phyloP scores from a whole-genome alignment of 441 rosid species.

The Eruca vesicaria region DNA sequence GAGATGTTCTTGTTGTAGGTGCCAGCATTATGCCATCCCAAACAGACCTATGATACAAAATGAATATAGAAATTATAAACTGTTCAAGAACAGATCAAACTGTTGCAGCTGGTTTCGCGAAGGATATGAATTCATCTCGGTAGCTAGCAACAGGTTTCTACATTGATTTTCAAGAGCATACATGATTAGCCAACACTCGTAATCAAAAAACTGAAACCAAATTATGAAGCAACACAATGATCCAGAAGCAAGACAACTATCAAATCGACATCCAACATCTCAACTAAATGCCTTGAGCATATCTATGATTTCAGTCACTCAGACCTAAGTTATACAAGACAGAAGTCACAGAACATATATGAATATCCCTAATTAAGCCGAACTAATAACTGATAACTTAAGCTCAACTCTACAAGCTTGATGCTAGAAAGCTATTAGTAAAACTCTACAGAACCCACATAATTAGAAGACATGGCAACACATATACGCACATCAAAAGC shows the following conservation, averaged over 20 bases:
- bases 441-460: background rate
- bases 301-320: too few species aligned
- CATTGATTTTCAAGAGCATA: background rate
- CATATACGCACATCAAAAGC: background rate
- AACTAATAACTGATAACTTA: background rate
- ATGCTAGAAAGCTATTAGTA: background rate
- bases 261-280: background rate
- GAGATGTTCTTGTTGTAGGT: conserved; percentile 85
- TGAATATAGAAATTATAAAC: background rate
- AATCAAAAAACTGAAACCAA: background rate
- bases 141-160: background rate
- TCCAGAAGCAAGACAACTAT: background rate
- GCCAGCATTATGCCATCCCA: conserved; percentile 98
- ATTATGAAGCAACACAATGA: background rate
- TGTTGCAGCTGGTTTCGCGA: conserved; percentile 38
- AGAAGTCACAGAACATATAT: too few species aligned
- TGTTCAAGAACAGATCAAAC: background rate
- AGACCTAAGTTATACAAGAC: too few species aligned
- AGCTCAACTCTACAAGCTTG: background rate
- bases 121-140: conserved; percentile 32
- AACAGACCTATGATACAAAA: conserved; percentile 55
- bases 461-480: too few species aligned
- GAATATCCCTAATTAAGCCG: too few species aligned
- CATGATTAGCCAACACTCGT: background rate
- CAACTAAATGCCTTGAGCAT: background rate